These are phyloP conservation scores for Fusarium transvaalense DNA, from an alignment of 2,329 filamentous ascomycete genomes.

Conservation along the genomic window DNA sequence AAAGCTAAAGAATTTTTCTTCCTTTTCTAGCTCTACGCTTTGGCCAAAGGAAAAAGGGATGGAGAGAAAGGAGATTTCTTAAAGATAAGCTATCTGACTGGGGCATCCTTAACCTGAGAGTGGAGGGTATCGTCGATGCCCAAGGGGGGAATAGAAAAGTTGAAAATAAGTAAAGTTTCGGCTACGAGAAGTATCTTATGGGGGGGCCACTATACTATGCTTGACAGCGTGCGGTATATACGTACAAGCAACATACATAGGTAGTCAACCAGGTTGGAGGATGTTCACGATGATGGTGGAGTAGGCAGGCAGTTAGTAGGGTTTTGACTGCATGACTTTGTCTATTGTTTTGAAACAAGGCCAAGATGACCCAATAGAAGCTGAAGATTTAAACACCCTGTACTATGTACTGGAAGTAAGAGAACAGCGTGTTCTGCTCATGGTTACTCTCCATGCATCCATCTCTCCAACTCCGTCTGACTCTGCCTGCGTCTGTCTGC, in stretches of 20 bases:
- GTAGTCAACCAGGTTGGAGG: not conserved
- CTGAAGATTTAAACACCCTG: slow-evolving; percentile 23
- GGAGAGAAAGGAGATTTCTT: not conserved
- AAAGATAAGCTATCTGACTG: slow-evolving; percentile 6
- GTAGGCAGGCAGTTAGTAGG: not conserved
- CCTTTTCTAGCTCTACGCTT: slow-evolving; percentile 11
- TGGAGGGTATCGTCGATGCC: slow-evolving; percentile 26
- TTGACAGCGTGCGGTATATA: not conserved
- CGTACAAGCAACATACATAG: no score
- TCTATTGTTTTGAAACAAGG: slow-evolving; percentile 13
- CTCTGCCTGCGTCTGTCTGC: not conserved
- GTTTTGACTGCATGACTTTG: not conserved
- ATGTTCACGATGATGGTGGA: slow-evolving; percentile 27
- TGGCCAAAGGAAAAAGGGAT: slow-evolving; percentile 29
- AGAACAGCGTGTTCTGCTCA: slow-evolving; percentile 28
- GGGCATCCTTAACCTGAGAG: slow-evolving; percentile 8
- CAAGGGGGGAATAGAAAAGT: slow-evolving; percentile 18
- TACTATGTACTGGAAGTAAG: slow-evolving; percentile 18
- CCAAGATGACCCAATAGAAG: slow-evolving; percentile 21
- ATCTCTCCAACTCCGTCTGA: slow-evolving; percentile 1
- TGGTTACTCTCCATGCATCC: slow-evolving; percentile 5
- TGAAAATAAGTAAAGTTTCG: slow-evolving; percentile 13
- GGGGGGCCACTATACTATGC: not conserved
- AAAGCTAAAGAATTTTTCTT: slow-evolving; percentile 3
- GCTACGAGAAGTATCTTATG: slow-evolving; percentile 3